Evolutionary conservation across 495 filamentous ascomycete species (phyloP).

Genomic region (Chaetomium cochliodes): DNA sequence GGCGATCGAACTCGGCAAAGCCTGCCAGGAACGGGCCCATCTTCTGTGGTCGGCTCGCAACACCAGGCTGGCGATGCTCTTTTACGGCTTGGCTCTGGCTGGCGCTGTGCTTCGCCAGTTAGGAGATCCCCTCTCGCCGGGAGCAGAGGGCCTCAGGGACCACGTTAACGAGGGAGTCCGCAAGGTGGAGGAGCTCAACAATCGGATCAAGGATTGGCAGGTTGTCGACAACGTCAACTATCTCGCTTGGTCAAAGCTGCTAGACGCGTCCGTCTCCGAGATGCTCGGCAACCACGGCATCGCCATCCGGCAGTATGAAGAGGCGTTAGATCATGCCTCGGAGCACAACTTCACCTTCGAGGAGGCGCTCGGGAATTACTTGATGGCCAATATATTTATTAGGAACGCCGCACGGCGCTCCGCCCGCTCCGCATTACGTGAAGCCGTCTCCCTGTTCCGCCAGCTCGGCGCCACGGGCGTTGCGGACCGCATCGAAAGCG

Average conservation of each 20-base stretch:
- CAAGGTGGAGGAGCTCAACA: conserved; percentile 53
- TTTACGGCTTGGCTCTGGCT: conserved; percentile 67
- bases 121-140: conserved; percentile 50
- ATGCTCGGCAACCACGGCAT: conserved; percentile 59
- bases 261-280: conserved; percentile 73
- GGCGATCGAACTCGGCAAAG: conserved; percentile 64
- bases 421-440: conserved; percentile 67
- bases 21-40: conserved; percentile 56
- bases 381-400: conserved; percentile 72
- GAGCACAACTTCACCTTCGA: conserved; percentile 75
- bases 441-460: conserved; percentile 71
- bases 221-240: conserved; percentile 75
- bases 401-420: conserved; percentile 69
- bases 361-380: conserved; percentile 75
- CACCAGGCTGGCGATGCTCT: conserved; percentile 61
- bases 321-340: conserved; percentile 74
- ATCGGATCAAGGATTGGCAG: conserved; percentile 67
- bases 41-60: conserved; percentile 73
- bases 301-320: conserved; percentile 68
- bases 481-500: conserved; percentile 64
- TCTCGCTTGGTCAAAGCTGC: conserved; percentile 67
- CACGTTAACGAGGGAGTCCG: conserved; percentile 56
- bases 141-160: conserved; percentile 49
- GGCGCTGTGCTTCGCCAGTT: conserved; percentile 62
- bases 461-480: conserved; percentile 74